Base-by-base conservation (phyloP, 2,329 filamentous ascomycete genomes). In the Colletotrichum sp. region DNA sequence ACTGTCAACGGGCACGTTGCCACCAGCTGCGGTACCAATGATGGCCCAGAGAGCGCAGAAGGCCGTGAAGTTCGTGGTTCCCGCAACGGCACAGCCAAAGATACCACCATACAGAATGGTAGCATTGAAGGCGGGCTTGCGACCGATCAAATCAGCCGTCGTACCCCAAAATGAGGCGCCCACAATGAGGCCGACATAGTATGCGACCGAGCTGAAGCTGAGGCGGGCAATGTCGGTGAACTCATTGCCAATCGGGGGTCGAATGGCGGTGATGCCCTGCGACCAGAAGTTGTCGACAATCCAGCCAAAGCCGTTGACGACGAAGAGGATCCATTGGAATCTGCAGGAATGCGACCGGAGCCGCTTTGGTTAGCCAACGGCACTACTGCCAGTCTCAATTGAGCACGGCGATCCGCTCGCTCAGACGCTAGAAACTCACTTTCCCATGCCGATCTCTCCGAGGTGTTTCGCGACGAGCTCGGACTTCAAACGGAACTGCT, bases 81-180 rank as follows among this genome's bases (percentile, higher is more conserved):
- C 89, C 0, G 91, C 92, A 5, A 89, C 90, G 0, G 90, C 85
- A 22, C 92, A 86, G 0, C 89, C 92, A 78, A 93, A 93, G 3
- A 92, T 85, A 1, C 86, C 86, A 0, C 84, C 85, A 6, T 88
- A 81, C 6, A 89, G 79, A 2, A 88, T 82, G 0, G 87, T 89
- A 0, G 79, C 81, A 70, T 88, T 89, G 80, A 89, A 89, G 1
- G 87, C 87, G 1, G 84, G 86, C 30, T 83, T 82, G 16, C 86
- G 84, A 19, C 87, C 87, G 68, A 87, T 81, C 9, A 88, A 69
- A 64, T 87, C 86, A 13, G 83, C 84, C 0, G 84, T 84, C 0
- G 82, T 83, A 5, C 86, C 86, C 87, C 87, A 89, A 69, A 89
- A 86, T 0, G 85, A 86, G 1, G 87, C 86, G 1, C 87, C 87